phyloP scores from a whole-genome alignment of 2,329 filamentous ascomycete species.

The Pseudocercospora pini-densiflorae region DNA sequence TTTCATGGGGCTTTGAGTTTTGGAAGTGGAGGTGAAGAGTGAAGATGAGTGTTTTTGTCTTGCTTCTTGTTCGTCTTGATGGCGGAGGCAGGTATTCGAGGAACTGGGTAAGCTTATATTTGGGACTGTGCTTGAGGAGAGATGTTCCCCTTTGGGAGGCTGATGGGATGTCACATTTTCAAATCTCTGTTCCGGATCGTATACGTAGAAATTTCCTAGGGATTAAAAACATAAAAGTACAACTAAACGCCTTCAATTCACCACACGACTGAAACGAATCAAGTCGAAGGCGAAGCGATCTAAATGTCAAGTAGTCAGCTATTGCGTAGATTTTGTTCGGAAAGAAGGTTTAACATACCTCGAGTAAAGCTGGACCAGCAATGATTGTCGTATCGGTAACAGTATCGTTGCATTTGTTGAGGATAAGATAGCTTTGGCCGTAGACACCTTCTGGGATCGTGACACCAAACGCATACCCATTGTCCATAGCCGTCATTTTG shows the following conservation, averaged over 20 bases:
- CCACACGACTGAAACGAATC: neutral
- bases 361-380: slow-evolving; percentile 31
- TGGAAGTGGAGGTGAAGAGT: no score
- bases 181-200: neutral
- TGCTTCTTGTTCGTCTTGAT: no score
- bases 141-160: neutral
- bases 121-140: no score
- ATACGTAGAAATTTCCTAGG: neutral
- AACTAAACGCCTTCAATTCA: neutral
- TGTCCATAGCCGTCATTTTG: slow-evolving; percentile 17
- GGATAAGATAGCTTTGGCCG: slow-evolving; percentile 31
- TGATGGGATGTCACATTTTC: neutral
- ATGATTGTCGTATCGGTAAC: slow-evolving; percentile 28
- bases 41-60: no score
- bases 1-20: no score
- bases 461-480: slow-evolving; percentile 28
- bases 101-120: no score
- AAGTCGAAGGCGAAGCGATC: slow-evolving; percentile 2
- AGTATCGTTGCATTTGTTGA: slow-evolving; percentile 29
- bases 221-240: slow-evolving; percentile 2
- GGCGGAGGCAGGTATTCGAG: no score
- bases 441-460: slow-evolving; percentile 29
- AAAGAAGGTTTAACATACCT: slow-evolving; percentile 19
- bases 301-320: neutral
- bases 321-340: neutral